phyloP scores from a whole-genome alignment of 164 flowering plant species.

The Cinnamomum chago region DNA sequence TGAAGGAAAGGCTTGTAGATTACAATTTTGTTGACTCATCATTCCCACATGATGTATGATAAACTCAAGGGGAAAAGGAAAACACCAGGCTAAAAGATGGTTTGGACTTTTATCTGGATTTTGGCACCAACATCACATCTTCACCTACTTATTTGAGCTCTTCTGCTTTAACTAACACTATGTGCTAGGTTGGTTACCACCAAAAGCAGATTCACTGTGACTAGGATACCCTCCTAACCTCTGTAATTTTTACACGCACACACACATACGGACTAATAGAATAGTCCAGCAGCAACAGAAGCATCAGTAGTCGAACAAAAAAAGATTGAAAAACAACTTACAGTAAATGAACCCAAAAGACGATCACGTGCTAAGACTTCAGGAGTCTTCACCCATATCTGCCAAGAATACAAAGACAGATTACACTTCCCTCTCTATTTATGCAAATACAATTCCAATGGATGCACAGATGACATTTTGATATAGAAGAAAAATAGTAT shows the following conservation, averaged over 20 bases:
- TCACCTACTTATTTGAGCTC: too few relatives aligned
- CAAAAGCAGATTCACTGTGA: too few relatives aligned
- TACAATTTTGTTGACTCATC: neutral
- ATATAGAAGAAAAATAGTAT: neutral
- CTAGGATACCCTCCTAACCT: too few relatives aligned
- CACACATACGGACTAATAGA: neutral
- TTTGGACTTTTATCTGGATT: too few relatives aligned
- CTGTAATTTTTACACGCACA: too few relatives aligned
- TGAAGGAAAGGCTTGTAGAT: neutral
- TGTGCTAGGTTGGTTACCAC: too few relatives aligned
- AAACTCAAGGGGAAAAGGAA: too few relatives aligned
- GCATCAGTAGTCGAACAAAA: neutral
- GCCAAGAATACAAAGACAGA: constrained; percentile 15
- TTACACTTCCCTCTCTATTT: neutral
- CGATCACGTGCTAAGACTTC: constrained; percentile 89
- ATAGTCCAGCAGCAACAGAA: neutral
- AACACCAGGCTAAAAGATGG: too few relatives aligned
- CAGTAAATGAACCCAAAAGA: constrained; percentile 86
- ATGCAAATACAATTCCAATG: neutral
- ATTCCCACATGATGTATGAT: too few relatives aligned
- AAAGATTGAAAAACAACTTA: constrained; percentile 32
- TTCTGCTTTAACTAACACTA: too few relatives aligned
- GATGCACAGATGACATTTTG: neutral
- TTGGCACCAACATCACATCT: too few relatives aligned
- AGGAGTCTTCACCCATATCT: constrained; percentile 96